Conservation (phyloP, 2,329 filamentous ascomycete genomes). For the Graphium sp. region DNA sequence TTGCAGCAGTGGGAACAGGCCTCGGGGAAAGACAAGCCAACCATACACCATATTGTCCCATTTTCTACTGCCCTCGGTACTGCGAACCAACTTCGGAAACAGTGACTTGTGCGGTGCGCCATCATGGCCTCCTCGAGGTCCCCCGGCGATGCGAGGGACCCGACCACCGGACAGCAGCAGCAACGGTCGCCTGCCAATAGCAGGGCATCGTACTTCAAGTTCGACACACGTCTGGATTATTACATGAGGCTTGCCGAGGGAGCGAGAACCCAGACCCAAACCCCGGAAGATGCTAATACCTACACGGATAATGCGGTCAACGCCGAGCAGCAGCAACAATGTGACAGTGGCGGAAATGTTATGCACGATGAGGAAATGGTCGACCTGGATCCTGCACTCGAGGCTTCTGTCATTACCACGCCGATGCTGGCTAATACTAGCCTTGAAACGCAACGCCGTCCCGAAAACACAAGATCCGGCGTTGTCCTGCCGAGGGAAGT, state of each 20-base stretch:
- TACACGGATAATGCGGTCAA: background rate
- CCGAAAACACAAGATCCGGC: background rate
- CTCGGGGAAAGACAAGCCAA: too few species aligned
- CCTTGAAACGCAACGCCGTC: background rate
- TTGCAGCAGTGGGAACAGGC: too few species aligned
- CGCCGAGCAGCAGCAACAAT: too few species aligned
- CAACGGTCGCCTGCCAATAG: background rate
- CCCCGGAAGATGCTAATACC: background rate
- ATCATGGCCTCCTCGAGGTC: background rate
- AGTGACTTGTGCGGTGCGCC: too few species aligned
- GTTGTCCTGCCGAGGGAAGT: too few species aligned
- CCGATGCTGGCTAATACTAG: too few species aligned
- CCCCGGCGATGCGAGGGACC: background rate
- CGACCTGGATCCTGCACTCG: background rate
- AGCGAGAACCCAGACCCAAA: too few species aligned
- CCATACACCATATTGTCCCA: too few species aligned
- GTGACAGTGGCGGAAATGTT: background rate
- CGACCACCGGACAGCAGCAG: background rate
- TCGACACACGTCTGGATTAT: conserved; percentile 2
- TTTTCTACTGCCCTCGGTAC: too few species aligned
- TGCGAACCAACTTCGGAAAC: too few species aligned
- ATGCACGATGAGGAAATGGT: background rate
- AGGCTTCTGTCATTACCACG: background rate
- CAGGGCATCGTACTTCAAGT: conserved; percentile 2
- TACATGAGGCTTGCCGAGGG: conserved; percentile 4